A percentile compares a stretch with the other conserved stretches of the same genome.
phyloP scores from a whole-genome alignment of 768 basidiomycete genomes.

The Gymnopilus junonius region DNA sequence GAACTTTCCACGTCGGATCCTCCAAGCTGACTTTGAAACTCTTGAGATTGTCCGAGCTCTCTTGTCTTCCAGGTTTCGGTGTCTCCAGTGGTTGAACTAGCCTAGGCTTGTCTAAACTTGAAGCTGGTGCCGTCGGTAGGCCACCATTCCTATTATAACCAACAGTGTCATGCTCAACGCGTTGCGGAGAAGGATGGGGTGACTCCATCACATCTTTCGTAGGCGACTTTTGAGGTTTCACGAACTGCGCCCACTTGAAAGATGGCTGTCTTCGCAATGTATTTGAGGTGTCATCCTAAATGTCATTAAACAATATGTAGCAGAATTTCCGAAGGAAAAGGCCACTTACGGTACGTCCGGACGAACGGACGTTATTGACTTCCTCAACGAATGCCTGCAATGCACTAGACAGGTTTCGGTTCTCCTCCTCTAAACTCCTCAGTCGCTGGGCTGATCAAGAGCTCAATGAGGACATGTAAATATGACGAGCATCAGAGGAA shows the following conservation, averaged over 20 bases:
- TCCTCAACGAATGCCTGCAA: constrained; percentile 73
- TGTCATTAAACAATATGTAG: constrained; percentile 10
- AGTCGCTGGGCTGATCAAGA: constrained; percentile 64
- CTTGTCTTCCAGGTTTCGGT: constrained; percentile 59
- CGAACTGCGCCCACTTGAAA: constrained; percentile 88
- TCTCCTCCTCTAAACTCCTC: constrained; percentile 75
- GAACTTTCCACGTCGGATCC: constrained; percentile 98
- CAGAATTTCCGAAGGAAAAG: background rate
- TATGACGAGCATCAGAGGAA: background rate
- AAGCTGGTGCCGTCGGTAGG: constrained; percentile 28
- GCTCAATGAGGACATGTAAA: constrained; percentile 6
- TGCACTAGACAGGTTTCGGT: constrained; percentile 65
- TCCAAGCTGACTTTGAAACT: constrained; percentile 98
- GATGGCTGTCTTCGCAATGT: constrained; percentile 75
- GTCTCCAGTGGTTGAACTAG: constrained; percentile 35
- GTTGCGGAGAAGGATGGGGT: constrained; percentile 79
- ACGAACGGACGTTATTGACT: constrained; percentile 46
- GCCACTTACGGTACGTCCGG: constrained; percentile 45
- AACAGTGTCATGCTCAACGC: constrained; percentile 70
- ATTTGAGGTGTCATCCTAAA: constrained; percentile 42
- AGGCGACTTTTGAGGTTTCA: constrained; percentile 78
- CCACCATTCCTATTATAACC: constrained; percentile 41
- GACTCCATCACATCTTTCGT: constrained; percentile 78
- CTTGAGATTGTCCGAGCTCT: constrained; percentile 80
- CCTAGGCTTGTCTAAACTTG: constrained; percentile 36